Base-by-base conservation (phyloP, 2,329 filamentous ascomycete species). In the Aspergillus quadricinctus region DNA sequence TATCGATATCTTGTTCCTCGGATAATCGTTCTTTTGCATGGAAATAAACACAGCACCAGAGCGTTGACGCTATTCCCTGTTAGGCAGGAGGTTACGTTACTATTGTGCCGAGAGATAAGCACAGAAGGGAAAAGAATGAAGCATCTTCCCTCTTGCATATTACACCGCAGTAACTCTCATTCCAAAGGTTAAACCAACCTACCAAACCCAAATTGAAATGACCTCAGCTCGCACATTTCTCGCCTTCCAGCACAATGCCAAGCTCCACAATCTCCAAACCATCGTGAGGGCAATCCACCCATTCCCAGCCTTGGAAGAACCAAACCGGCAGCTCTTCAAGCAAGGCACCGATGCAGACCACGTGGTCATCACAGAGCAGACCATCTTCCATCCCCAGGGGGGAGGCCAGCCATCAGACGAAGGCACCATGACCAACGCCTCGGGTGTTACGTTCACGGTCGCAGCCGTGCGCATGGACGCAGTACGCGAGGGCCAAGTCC, bases 331-430 rank as follows among this genome's bases (percentile, higher is more conserved):
- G 6, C 79, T 89, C 9, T 86, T 86, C 76, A 88, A 88, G 66
- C 72, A 81, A 11, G 78, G 75, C 4, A 68, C 68, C 8, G 77
- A 81, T 4, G 69, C 78, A 1, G 78, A 83, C 61, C 78, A 80
- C 64, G 80, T 85, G n/a, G 70, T 89, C 21, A 78, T 84, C 5
- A 88, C 85, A 0, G 76, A 82, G 1, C 73, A 81, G 49, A 90
- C 88, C n/a, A 86, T 90, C 58, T 91, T 91, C 72, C 86, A 91
- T 59, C 84, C 86, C 0, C 88, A 91, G 70, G 88, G 88, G 21
- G 88, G 88, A 57, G 88, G 88, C 7, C 88, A 91, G 65, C 88
- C 88, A 0, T 86, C 83, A 0, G 88, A 91, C 59, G 77, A 80
- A 10, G 88, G 88, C 21, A 73, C 67, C 43, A 87, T 90, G 59